phyloP scores from a whole-genome alignment of 1,284 basidiomycete species.

The Dichomitus squalens region DNA sequence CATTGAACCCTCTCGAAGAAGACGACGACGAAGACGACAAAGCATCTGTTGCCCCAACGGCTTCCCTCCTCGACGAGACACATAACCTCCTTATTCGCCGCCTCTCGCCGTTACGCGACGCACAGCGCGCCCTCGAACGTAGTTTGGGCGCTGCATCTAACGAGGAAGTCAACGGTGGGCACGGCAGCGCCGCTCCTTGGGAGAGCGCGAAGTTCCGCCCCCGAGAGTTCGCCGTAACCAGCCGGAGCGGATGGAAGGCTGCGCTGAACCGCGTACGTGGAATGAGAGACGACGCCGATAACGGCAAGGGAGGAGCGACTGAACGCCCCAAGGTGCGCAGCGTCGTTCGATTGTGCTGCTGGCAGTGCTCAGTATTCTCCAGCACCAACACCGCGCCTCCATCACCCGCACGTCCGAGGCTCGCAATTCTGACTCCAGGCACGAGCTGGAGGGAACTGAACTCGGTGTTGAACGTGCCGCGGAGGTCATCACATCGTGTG shows the following conservation, averaged over 20 bases:
- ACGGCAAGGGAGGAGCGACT: neutral
- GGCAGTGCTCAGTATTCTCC: neutral
- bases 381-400: constrained; percentile 6
- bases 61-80: constrained; percentile 37
- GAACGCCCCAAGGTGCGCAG: neutral
- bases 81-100: constrained; percentile 48
- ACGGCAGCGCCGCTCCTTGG: constrained; percentile 23
- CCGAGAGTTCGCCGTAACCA: constrained; percentile 28
- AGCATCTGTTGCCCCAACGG: constrained; percentile 1
- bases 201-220: constrained; percentile 10
- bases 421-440: neutral
- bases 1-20: neutral
- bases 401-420: neutral
- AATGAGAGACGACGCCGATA: neutral
- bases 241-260: constrained; percentile 29
- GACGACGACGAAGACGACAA: constrained; percentile 19
- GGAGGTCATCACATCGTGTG: constrained; percentile 55
- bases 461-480: constrained; percentile 40
- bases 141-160: constrained; percentile 43
- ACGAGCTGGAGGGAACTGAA: constrained; percentile 24
- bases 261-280: constrained; percentile 26
- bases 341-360: neutral
- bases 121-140: constrained; percentile 52
- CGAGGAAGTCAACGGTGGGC: constrained; percentile 11
- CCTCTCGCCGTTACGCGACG: constrained; percentile 49